Evolutionary conservation across 768 basidiomycete species (phyloP), one percentile per base, ranked within the genome.

Genomic region (Neoboletus subvelutipes): DNA sequence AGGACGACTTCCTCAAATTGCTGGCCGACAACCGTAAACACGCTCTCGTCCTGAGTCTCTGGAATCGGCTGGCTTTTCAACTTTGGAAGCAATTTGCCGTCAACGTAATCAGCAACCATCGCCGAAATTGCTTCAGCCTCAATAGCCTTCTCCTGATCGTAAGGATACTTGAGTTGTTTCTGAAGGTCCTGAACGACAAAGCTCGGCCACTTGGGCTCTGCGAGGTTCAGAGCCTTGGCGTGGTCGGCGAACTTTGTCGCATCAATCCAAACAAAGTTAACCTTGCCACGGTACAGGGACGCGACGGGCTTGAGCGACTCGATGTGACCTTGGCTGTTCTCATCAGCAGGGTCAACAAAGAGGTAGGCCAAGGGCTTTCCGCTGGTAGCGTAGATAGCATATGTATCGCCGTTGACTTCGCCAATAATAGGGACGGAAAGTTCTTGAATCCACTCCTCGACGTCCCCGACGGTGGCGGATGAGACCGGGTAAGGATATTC

Each of bases 191-290:
- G 97, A 62, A 99, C 77, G 67, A 98, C 95, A 69, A 99, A 95
- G 40, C 86, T 80, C 12, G 97, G 97, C 94, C 94, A 98, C 65
- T 88, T 88, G 64, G 85, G 74, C 67, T 93, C 91, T 28, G 72
- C 70, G 54, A 99, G 81, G 81, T 95, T 96, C 56, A 99, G 83
- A 2, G 92, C 90, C 75, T 93, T 94, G 63, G 88, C 97, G 77
- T 99, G 97, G 67, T 98, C 96, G 65, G 84, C 85, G 65, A 94
- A 99, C 73, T 94, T 94, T 76, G 88, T 76, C 24, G 93, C 94
- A 72, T 99, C 97, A 65, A 99, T 98, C 87, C 88, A 96, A 59
- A 98, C 96, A 72, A 98, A 97, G 86, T 97, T 97, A 71, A 98
- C 68, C 76, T 92, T 87, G 65, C 85, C 82, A 76, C 91, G 93